Conservation (phyloP, 2,329 filamentous ascomycete species). For the Didymellaceae sp. region DNA sequence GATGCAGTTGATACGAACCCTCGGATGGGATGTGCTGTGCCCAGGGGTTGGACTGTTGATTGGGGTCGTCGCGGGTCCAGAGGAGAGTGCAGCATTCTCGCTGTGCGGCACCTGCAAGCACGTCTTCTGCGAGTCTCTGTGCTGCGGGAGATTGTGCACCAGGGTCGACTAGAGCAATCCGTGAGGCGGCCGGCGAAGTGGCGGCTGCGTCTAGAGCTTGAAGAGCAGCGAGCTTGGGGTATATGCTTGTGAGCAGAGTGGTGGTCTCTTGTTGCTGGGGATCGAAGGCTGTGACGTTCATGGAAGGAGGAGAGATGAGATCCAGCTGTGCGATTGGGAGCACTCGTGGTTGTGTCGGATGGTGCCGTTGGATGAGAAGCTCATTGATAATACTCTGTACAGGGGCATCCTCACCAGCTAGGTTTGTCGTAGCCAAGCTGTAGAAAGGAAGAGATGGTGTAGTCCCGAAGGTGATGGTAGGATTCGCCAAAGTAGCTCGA, state of each 20-base stretch:
- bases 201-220: conserved; percentile 54
- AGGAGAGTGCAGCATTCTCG: conserved; percentile 73
- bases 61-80: conserved; percentile 58
- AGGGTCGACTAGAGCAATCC: conserved; percentile 72
- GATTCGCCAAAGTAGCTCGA: conserved; percentile 52
- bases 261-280: conserved; percentile 41
- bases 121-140: conserved; percentile 65
- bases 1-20: conserved; percentile 54
- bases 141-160: conserved; percentile 67
- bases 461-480: conserved; percentile 67
- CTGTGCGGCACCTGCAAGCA: conserved; percentile 68
- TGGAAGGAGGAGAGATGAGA: conserved; percentile 46
- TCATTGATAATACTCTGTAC: conserved; percentile 57
- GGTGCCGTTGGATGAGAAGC: conserved; percentile 48
- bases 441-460: conserved; percentile 74
- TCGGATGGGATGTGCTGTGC: conserved; percentile 45
- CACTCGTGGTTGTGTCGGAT: conserved; percentile 48
- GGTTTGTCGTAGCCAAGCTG: conserved; percentile 66
- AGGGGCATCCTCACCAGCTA: conserved; percentile 53
- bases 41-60: conserved; percentile 47
- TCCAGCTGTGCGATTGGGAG: conserved; percentile 50
- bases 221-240: conserved; percentile 56
- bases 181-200: conserved; percentile 52
- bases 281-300: conserved; percentile 35
- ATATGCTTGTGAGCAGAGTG: conserved; percentile 51